Conservation (phyloP, 73 alveolate genomes). For the Tetrahymena thermophila region DNA sequence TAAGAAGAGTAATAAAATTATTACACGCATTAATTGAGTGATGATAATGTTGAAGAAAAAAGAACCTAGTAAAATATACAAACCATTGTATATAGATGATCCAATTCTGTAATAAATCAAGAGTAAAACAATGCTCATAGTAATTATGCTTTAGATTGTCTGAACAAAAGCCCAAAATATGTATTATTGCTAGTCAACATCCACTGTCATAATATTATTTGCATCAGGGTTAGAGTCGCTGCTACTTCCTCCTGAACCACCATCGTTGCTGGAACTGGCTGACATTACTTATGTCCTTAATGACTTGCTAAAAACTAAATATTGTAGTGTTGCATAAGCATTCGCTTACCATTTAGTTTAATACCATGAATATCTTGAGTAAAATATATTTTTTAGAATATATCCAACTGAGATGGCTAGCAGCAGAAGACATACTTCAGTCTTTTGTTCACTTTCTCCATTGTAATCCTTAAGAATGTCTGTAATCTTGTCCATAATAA, state of each 20-base stretch:
- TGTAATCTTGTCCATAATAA: background rate
- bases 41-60: background rate
- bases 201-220: constrained; percentile 30
- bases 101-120: constrained; percentile 25
- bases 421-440: background rate
- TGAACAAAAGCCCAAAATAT: constrained; percentile 25
- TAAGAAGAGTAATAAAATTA: background rate
- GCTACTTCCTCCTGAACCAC: constrained; percentile 20
- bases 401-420: background rate
- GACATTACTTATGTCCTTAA: background rate
- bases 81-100: constrained; percentile 12
- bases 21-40: constrained; percentile 6
- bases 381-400: background rate
- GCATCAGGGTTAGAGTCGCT: constrained; percentile 26
- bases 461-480: background rate
- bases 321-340: background rate
- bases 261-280: background rate
- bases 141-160: background rate
- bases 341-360: background rate
- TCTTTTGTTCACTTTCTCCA: background rate
- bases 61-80: background rate
- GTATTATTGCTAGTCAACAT: constrained; percentile 9
- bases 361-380: background rate
- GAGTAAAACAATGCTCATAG: background rate
- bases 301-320: background rate